Evolutionary conservation across 1,284 basidiomycete genomes (phyloP), one percentile per base, ranked within the genome.

Genomic region (Kalmanozyma brasiliensis): DNA sequence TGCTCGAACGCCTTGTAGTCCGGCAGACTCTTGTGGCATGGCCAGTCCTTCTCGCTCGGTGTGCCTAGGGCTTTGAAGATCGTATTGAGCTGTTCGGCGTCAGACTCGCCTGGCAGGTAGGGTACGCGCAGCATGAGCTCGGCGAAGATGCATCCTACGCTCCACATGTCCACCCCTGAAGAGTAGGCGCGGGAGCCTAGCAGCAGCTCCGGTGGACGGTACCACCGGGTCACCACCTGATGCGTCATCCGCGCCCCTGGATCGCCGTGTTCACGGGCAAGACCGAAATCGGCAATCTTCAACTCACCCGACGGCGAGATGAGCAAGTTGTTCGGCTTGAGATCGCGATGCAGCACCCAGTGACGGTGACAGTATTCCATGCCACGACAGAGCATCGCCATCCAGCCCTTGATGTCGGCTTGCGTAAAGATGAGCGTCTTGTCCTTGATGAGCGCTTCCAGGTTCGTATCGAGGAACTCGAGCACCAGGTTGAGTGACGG

Each of bases 261-360:
- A 78, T 95, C 93, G 32, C 90, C 90, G 82, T 91, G 95, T 84
- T 98, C 96, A 66, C 96, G 86, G 22, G 96, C 96, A 8, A 99
- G 87, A 87, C 96, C 96, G 82, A 99, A 99, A 89, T 99, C 96
- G 22, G 96, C 96, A 65, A 99, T 88, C 84, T 98, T 99, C 66
- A 98, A 89, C 56, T 93, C 89, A 0, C 96, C 96, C 46, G 91
- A 87, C 0, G 91, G 88, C 0, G 93, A 89, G 55, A 98, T 92
- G 73, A 99, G 89, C 85, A 99, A 87, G 84, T 99, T 99, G 85
- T 98, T 98, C 4, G 96, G 95, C 83, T 99, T 98, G 74, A 99
- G 84, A 86, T 99, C 96, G 52, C 96, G 88, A 84, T 99, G 96
- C 35, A 98, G 84, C 48, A 98, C 88, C 79, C 90, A 95, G 81